Evolutionary conservation across 2,329 filamentous ascomycete species (phyloP), one percentile per base, ranked within the genome.

Genomic region (Microsporum ferrugineum): DNA sequence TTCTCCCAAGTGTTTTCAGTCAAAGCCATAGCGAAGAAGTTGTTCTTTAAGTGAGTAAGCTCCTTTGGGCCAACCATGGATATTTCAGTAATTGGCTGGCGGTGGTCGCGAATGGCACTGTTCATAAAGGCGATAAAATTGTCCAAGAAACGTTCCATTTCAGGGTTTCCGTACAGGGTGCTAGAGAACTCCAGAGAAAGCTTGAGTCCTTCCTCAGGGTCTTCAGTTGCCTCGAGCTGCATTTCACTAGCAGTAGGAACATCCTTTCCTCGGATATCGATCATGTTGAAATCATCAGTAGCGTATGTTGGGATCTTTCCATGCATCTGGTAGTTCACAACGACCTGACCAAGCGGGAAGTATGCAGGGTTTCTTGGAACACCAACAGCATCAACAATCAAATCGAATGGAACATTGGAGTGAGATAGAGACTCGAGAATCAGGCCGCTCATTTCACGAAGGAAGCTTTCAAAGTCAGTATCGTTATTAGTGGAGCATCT

Each of bases 61-160:
- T 69, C 67, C 39, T 67, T 67, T 23, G 60, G 58, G 33, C 66
- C 66, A 43, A 65, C 67, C 62, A 67, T 65, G 17, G 61, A 60
- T 38, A 68, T 65, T 57, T 68, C 66, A 10, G 61, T 43, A 31
- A 69, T 63, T 2, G 67, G 65, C 51, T 68, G 67, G 10, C 65
- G 66, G 58, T 68, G 65, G 58, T 68, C 67, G 14, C 63, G 65
- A 62, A 69, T 64, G 43, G 62, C 60, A 49, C 64, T 68, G 49
- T 62, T 64, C 51, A 68, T 60, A 60, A 68, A 69, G 5, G 63
- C 47, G 8, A 66, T 34, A 62, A 69, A 69, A 53, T 68, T 68
- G 56, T 68, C 65, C 17, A 67, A 65, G 62, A 68, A 69, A 29
- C 65, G 67, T 23, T 66, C 66, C 67, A 69, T 68, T 38, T 68